phyloP scores from a whole-genome alignment of 495 filamentous ascomycete genomes.

The Penicillium subrubescens region DNA sequence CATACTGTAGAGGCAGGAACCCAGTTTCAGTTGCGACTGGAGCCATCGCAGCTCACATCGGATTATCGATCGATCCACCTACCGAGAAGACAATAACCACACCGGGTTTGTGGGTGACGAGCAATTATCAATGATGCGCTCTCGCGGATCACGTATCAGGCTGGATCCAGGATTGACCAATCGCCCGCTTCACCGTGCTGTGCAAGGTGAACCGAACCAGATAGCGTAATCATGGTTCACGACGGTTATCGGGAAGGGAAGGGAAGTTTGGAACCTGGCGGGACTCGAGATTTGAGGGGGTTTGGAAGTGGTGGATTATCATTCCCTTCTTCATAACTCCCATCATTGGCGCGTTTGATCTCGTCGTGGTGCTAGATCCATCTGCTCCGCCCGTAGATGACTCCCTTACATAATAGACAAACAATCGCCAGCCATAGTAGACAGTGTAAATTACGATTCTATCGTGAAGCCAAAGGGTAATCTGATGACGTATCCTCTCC shows the following conservation, averaged over 20 bases:
- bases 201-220: background rate
- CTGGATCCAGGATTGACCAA: background rate
- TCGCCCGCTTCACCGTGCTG: background rate
- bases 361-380: background rate
- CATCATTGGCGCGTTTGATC: background rate
- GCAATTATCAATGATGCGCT: background rate
- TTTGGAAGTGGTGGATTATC: background rate
- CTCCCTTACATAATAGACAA: background rate
- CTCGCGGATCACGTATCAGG: slow-evolving; percentile 1
- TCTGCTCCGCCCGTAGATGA: background rate
- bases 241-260: background rate
- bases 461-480: background rate
- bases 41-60: background rate
- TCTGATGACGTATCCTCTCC: background rate
- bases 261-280: slow-evolving; percentile 14
- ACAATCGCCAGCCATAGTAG: background rate
- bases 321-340: background rate
- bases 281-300: slow-evolving; percentile 11
- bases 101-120: no score
- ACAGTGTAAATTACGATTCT: background rate
- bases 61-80: background rate
- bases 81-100: background rate
- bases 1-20: background rate
- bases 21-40: background rate
- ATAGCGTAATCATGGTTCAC: slow-evolving; percentile 8